Conservation (phyloP, 2,329 filamentous ascomycete species). For the Claviceps spartinae region DNA sequence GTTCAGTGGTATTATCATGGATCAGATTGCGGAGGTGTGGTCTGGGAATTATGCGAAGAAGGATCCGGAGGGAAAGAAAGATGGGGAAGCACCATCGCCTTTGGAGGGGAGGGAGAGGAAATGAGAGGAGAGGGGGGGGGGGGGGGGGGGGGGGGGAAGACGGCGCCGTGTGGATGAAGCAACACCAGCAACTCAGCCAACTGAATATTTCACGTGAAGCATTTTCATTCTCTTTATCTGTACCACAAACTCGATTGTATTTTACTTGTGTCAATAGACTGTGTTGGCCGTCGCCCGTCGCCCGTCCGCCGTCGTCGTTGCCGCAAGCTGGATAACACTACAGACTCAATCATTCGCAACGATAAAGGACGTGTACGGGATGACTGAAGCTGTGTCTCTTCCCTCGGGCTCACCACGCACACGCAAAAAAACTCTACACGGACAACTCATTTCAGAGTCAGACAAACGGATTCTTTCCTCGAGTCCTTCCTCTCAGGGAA, state of each 20-base stretch:
- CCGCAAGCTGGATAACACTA: neutral
- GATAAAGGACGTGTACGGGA: neutral
- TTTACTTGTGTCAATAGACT: neutral
- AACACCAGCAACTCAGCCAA: neutral
- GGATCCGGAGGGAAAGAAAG: conserved; percentile 9
- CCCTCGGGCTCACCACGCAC: too few species aligned
- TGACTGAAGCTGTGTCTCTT: neutral
- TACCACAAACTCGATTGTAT: neutral
- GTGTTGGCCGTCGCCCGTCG: neutral
- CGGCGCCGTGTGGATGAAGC: neutral
- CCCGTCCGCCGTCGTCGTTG: neutral
- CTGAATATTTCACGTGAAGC: neutral
- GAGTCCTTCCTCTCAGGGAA: neutral
- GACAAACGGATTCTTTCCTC: too few species aligned
- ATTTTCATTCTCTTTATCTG: neutral
- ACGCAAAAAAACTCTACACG: neutral
- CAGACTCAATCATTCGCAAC: neutral
- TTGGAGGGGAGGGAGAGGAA: conserved; percentile 1
- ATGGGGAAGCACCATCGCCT: neutral
- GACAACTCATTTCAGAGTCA: neutral
- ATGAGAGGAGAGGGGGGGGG: neutral
- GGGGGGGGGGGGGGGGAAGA: neutral
- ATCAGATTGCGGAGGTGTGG: conserved; percentile 43
- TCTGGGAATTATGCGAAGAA: conserved; percentile 22
- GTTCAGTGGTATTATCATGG: conserved; percentile 40